Evolutionary conservation across 2,329 filamentous ascomycete genomes (phyloP), one percentile per base, ranked within the genome.

Genomic region (Trichoderma breve): DNA sequence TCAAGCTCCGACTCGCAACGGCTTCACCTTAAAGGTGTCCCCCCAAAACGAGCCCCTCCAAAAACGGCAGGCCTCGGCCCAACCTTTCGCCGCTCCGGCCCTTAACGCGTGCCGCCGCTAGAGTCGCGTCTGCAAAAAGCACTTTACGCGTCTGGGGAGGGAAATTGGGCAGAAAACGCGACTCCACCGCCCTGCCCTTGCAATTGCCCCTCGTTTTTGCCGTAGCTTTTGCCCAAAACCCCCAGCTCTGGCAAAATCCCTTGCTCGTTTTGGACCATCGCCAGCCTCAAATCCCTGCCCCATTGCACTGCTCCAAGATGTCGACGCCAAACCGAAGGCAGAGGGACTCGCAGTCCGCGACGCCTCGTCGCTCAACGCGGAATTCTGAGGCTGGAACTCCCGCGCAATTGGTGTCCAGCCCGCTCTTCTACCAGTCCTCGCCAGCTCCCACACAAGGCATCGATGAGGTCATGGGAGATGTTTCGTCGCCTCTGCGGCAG

Each of bases 361-460:
- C 82, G 9, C 83, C 83, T 62, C 82, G 82, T 72, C 81, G 81
- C 66, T 81, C 82, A 64, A 76, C 77, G 60, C 84, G 86, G 67
- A 86, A 80, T 67, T 77, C 81, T 18, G 76, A 80, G 71, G 75
- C 77, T 47, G 74, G 70, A 43, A 87, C 86, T 66, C 86, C 87
- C 73, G 85, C 86, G 26, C 84, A 86, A 76, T 84, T 91, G 73
- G 88, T 89, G 6, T 96, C 94, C 4, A 97, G 94, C 72, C 95
- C 95, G 53, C 86, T 97, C 74, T 93, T 93, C 81, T 97, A 91
- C 81, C 89, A 87, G 76, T 89, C 86, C 3, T 84, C 85, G 7
- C 82, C 84, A 2, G 76, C 77, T 15, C 77, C 79, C 1, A 73
- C 68, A 9, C 76, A 76, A n/a, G 76, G 73, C 34, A 73, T 70